Base-by-base conservation (phyloP, 106 monocot genomes). In the Apostasia ramifera region DNA sequence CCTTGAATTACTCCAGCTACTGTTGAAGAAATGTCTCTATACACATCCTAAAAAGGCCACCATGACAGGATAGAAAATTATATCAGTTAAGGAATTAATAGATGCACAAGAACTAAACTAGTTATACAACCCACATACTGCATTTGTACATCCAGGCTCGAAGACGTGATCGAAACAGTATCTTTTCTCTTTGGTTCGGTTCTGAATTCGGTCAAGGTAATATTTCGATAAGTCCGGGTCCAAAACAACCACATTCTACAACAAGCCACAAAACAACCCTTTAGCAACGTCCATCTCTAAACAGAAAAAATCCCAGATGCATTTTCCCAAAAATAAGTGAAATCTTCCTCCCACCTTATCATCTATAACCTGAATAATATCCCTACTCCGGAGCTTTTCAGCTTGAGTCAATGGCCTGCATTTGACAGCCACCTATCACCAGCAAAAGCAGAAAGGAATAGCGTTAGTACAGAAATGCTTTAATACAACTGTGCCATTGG, bases 151-250 rank as follows among this genome's bases (percentile, higher is more conserved):
- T 59, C 77, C 87, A 67, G 77, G 90, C 50, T 87, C 89, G 81
- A 89, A 98, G 43, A 93, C 92, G 74, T 82, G 82, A 85, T 98
- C 97, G 66, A 98, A 98, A 74, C 71, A 73, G 58, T 98, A 98
- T 85, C 85, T 77, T 76, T 74, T 98, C 89, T 98, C 97, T 66
- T 98, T 98, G 0, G 85, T 85, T 60, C 97, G 73, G 78, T 92
- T 98, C 59, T 98, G 97, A 41, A 98, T 82, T 57, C 70, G 70
- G 4, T 98, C 92, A 59, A 98, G 89, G 76, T 92, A 98, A 80
- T 92, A 83, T 79, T 98, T 98, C 41, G 92, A 98, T 61, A 93
- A 66, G 68, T 98, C 97, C 66, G 97, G 97, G 77, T 98, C 97
- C 77, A 92, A 71, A 66, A 98, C 89, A 68, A 87, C 81, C 8